phyloP scores from a whole-genome alignment of 192 early-diverging fungal genomes.

The Pilobolus umbonatus region DNA sequence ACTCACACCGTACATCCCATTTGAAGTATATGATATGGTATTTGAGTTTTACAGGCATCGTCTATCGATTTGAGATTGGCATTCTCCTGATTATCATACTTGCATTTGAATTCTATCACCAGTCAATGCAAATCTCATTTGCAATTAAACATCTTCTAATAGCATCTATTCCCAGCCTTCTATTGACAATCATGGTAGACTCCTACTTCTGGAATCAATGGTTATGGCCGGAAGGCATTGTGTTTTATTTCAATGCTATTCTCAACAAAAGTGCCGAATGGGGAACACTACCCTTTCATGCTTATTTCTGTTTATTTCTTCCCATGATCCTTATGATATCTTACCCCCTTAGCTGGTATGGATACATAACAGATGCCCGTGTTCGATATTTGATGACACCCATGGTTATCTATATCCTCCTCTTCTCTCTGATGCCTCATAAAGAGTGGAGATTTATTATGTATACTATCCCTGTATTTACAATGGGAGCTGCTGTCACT shows the following conservation, averaged over 20 bases:
- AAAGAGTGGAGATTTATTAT: conserved; percentile 97
- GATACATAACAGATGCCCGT: conserved; percentile 40
- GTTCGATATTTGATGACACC: conserved; percentile 52
- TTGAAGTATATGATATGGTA: conserved; percentile 42
- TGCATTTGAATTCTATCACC: conserved; percentile 30
- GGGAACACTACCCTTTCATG: conserved; percentile 67
- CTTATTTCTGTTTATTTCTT: conserved; percentile 69
- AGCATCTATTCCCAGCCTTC: conserved; percentile 26
- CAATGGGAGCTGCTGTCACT: conserved; percentile 59
- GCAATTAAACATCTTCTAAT: conserved; percentile 20
- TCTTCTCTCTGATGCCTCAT: conserved; percentile 78
- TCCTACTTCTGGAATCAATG: conserved; percentile 70
- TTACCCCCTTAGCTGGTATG: conserved; percentile 58
- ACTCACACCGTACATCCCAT: neutral
- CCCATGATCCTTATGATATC: conserved; percentile 71
- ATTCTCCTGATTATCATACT: conserved; percentile 39
- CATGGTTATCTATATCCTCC: conserved; percentile 47
- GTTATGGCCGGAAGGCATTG: conserved; percentile 70
- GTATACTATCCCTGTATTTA: conserved; percentile 78
- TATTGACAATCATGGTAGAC: conserved; percentile 56
- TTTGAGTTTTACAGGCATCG: conserved; percentile 36
- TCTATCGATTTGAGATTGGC: conserved; percentile 54
- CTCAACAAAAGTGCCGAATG: conserved; percentile 61
- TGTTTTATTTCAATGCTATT: conserved; percentile 75
- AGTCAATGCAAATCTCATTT: conserved; percentile 10